phyloP scores from a whole-genome alignment of 2,329 filamentous ascomycete species.

The Cadophora luteo-olivacea region DNA sequence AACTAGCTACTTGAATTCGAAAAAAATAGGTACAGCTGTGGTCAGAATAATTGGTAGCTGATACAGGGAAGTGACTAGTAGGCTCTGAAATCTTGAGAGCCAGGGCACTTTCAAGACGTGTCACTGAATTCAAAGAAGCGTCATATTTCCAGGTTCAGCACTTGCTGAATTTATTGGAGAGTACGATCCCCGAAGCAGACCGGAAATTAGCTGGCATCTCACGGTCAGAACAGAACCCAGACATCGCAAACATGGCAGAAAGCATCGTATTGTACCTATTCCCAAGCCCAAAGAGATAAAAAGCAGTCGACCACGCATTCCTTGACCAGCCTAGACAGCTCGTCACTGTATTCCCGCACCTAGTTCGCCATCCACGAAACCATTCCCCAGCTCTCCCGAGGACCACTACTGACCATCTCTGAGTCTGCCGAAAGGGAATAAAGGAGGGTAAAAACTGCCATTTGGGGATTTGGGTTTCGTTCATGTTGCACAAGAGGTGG shows the following conservation, averaged over 20 bases:
- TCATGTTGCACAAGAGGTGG: conserved; percentile 15
- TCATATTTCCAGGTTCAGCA: no score
- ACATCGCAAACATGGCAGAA: conserved; percentile 33
- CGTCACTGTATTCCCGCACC: conserved; percentile 5
- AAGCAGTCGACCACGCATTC: conserved; percentile 27
- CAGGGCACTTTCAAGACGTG: no score
- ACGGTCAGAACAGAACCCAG: neutral
- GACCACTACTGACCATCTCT: conserved; percentile 12
- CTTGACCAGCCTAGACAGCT: conserved; percentile 13
- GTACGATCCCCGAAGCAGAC: no score
- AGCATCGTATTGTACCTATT: conserved; percentile 39
- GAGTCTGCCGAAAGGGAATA: conserved; percentile 28
- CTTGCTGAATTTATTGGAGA: no score
- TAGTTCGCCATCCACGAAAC: neutral
- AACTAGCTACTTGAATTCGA: no score
- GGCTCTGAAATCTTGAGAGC: no score
- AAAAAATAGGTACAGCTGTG: no score
- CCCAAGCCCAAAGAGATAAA: conserved; percentile 33
- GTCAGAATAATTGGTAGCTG: no score
- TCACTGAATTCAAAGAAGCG: no score
- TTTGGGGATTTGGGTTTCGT: conserved; percentile 18
- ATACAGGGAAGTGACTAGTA: no score
- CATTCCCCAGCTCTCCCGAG: neutral
- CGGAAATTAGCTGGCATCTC: neutral
- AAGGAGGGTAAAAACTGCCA: conserved; percentile 35